Evolutionary conservation across 495 filamentous ascomycete species (phyloP), one percentile per base, ranked within the genome.

Genomic region (Penicillium samsonianum): DNA sequence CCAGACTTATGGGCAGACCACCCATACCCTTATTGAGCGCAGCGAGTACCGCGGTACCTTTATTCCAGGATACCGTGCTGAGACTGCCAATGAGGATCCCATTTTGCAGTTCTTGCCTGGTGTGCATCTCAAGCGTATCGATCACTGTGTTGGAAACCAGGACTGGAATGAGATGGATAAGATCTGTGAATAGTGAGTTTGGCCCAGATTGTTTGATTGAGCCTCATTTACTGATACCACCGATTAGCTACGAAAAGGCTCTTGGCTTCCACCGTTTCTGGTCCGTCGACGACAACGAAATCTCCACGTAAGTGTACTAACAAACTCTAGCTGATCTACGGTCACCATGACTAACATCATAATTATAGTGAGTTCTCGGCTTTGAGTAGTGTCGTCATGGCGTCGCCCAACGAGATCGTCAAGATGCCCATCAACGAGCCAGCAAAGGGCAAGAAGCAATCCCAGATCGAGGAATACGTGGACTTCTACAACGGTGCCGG

Each of bases 361-460:
- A 41, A 60, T n/a, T 14, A 23, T 19, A 79, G 77, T 38, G 91
- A 94, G 61, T 96, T 87, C 81, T 90, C 87, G 14, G 90, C 92
- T 5, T 78, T 96, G 25, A 87, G 85, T 67, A 87, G 82, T 63
- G 84, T 96, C 60, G 92, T 96, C 63, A 94, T 96, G 90, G 84
- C 90, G 12, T 88, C 84, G 2, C 82, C 85, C n/a, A 88, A 89
- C 72, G 86, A 90, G 45, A 67, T 86, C 6, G 87, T 96, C 62
- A 96, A 96, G 71, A 96, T 96, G 90, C 92, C 92, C 62, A 93
- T 97, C 81, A 96, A 96, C 80, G 91, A 97, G 75, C 92, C 92
- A 3, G 92, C 92, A 0, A 80, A 83, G 41, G 92, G 92, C 48
- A 91, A 91, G 73, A 88, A 87, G 67, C 86, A 87, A 70, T 88